These are phyloP conservation scores for Scedosporium dehoogii DNA, from an alignment of 2,329 filamentous ascomycete genomes.

Conservation along the genomic window DNA sequence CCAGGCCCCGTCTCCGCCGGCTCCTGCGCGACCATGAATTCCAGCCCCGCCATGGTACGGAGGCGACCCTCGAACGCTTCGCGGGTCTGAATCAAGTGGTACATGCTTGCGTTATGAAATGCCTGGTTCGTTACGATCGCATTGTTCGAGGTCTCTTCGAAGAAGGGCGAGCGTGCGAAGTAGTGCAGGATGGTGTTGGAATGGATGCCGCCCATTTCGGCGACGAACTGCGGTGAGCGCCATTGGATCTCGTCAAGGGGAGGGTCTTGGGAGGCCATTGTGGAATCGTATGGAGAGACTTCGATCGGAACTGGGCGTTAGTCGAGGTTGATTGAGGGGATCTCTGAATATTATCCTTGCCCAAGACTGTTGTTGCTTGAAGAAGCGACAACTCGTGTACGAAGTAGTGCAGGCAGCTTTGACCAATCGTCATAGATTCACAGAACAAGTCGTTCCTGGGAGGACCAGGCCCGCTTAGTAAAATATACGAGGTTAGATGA, in stretches of 20 bases:
- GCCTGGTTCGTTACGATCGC: conserved; percentile 53
- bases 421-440: too few species aligned
- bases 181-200: conserved; percentile 58
- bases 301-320: not conserved
- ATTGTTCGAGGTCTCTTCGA: conserved; percentile 59
- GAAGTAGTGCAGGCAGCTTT: too few species aligned
- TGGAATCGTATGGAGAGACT: not conserved
- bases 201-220: conserved; percentile 49
- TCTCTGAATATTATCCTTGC: too few species aligned
- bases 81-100: conserved; percentile 46
- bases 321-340: not conserved
- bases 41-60: conserved; percentile 54
- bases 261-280: conserved; percentile 38
- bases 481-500: too few species aligned
- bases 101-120: conserved; percentile 49
- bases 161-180: conserved; percentile 59
- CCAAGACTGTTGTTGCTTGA: not conserved
- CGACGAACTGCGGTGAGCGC: conserved; percentile 40
- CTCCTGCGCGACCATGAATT: conserved; percentile 57
- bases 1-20: conserved; percentile 53
- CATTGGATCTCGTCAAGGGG: conserved; percentile 60
- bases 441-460: too few species aligned
- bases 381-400: too few species aligned
- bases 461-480: too few species aligned
- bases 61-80: conserved; percentile 54